A percentile compares a stretch with the other conserved stretches of the same genome.
phyloP scores from a whole-genome alignment of 768 basidiomycete genomes.

The Agrocybe chaxingu region DNA sequence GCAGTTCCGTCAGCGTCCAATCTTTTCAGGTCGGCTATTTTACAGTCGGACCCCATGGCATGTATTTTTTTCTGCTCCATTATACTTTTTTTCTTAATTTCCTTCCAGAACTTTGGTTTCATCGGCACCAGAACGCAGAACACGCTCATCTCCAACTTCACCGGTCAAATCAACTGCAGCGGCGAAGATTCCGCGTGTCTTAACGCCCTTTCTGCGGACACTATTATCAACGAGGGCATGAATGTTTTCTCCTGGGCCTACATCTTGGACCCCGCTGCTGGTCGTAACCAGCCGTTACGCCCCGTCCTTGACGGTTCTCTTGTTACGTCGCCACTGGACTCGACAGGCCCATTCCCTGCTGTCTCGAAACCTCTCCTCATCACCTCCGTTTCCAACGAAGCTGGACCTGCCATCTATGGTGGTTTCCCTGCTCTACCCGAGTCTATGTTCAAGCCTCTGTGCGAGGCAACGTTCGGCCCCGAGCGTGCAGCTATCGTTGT shows the following conservation, averaged over 20 bases:
- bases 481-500: slow-evolving; percentile 40
- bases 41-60: slow-evolving; percentile 89
- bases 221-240: slow-evolving; percentile 53
- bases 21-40: slow-evolving; percentile 73
- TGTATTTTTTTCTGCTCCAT: slow-evolving; percentile 11
- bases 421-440: slow-evolving; percentile 37
- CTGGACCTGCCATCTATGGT: slow-evolving; percentile 56
- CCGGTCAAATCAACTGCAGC: slow-evolving; percentile 41
- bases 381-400: slow-evolving; percentile 72
- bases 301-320: slow-evolving; percentile 67
- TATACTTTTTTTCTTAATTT: background rate
- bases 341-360: slow-evolving; percentile 54
- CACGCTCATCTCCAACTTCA: slow-evolving; percentile 52
- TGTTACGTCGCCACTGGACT: slow-evolving; percentile 64
- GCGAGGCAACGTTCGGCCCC: slow-evolving; percentile 43
- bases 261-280: slow-evolving; percentile 50
- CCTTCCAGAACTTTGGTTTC: slow-evolving; percentile 67
- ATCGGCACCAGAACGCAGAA: slow-evolving; percentile 51
- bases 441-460: slow-evolving; percentile 33
- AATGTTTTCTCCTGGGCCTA: slow-evolving; percentile 40
- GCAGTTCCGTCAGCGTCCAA: slow-evolving; percentile 66
- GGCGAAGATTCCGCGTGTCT: slow-evolving; percentile 48
- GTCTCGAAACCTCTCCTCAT: slow-evolving; percentile 67
- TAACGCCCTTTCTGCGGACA: slow-evolving; percentile 41
- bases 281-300: slow-evolving; percentile 56